phyloP scores from a whole-genome alignment of 225 moss, liverwort and hornwort species.

The Pseudisothecium myosuroides region DNA sequence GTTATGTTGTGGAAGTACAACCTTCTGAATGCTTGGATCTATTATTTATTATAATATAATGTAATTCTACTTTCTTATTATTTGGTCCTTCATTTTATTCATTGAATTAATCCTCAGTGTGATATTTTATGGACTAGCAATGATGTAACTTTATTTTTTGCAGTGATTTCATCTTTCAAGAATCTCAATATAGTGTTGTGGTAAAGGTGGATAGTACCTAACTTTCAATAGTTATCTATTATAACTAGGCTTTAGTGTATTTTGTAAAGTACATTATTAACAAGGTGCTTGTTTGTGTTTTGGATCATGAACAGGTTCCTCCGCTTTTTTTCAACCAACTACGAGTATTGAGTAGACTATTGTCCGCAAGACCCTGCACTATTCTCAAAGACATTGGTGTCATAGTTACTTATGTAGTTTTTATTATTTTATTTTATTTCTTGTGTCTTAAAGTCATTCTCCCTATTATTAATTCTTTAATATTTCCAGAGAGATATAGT shows the following conservation, averaged over 20 bases:
- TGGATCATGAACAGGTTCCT: background rate
- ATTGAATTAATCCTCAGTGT: background rate
- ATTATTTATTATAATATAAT: too few relatives aligned
- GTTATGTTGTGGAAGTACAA: too few relatives aligned
- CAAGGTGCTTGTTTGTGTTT: background rate
- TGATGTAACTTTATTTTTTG: background rate
- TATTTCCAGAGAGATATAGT: too few relatives aligned
- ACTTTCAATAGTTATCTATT: background rate
- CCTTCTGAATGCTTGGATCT: too few relatives aligned
- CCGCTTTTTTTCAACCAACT: too few relatives aligned
- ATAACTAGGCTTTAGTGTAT: background rate
- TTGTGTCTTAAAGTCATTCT: too few relatives aligned
- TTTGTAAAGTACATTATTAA: background rate
- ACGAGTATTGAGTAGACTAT: background rate
- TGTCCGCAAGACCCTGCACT: background rate
- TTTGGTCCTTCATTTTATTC: background rate
- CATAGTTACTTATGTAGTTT: too few relatives aligned
- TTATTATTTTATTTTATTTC: too few relatives aligned
- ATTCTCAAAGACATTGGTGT: too few relatives aligned
- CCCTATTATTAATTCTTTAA: too few relatives aligned
- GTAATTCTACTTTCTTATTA: too few relatives aligned
- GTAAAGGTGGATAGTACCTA: too few relatives aligned
- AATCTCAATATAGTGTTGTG: background rate
- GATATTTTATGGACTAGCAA: background rate
- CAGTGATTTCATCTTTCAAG: background rate